Evolutionary conservation across 345 rosid genomes (phyloP).

Genomic region (Luvunga scandens): DNA sequence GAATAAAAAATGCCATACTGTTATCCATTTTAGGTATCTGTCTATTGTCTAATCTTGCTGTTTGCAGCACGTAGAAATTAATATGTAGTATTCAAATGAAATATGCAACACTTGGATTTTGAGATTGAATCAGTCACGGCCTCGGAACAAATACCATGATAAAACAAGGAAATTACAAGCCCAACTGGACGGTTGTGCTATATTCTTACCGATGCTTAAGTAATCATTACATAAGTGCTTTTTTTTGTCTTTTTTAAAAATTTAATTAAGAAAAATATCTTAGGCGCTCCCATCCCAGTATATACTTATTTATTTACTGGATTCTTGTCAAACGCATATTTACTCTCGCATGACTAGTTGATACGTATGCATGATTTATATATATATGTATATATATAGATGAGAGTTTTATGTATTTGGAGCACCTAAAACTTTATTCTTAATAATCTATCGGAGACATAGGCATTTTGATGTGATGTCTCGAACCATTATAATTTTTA

Average conservation of each 20-base stretch:
- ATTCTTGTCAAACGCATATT: no score
- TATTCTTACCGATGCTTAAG: background rate
- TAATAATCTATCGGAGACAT: slow-evolving; percentile 27
- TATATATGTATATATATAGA: no score
- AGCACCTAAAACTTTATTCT: background rate
- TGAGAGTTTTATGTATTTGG: background rate
- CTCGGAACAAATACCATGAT: background rate
- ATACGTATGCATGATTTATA: no score
- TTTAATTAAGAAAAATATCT: no score
- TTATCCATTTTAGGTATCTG: slow-evolving; percentile 6
- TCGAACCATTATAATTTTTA: slow-evolving; percentile 4
- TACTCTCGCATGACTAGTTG: no score
- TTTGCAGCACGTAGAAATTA: background rate
- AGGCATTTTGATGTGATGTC: slow-evolving; percentile 25
- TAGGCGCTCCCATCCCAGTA: no score
- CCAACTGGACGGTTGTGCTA: no score
- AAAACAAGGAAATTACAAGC: background rate
- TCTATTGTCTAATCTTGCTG: slow-evolving; percentile 1
- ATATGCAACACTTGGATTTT: background rate
- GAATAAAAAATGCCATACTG: background rate
- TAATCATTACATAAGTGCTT: no score
- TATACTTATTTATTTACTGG: no score
- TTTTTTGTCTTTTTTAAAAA: no score
- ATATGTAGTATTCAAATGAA: no score
- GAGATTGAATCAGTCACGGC: background rate